phyloP scores from a whole-genome alignment of 2,329 filamentous ascomycete genomes.

The Sporothrix inflata region DNA sequence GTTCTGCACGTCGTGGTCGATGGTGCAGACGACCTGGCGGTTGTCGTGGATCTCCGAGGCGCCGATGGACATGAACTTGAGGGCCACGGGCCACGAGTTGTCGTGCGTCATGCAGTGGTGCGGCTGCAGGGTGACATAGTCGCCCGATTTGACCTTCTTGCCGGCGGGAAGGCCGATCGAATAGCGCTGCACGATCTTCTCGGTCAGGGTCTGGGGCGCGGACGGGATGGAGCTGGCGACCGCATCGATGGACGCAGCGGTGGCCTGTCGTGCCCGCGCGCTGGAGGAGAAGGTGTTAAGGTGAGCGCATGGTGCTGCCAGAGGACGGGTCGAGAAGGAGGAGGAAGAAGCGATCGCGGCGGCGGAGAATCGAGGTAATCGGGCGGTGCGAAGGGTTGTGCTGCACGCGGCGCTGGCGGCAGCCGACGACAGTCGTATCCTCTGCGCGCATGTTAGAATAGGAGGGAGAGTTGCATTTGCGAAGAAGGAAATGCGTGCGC shows the following conservation, averaged over 20 bases:
- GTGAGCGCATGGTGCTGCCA: conserved; percentile 39
- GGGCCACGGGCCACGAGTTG: conserved; percentile 53
- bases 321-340: conserved; percentile 5
- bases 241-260: conserved; percentile 26
- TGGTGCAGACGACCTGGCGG: conserved; percentile 76
- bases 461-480: no score
- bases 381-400: neutral
- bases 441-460: neutral
- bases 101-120: conserved; percentile 82
- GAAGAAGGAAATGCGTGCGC: neutral
- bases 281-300: conserved; percentile 64
- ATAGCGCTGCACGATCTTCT: conserved; percentile 89
- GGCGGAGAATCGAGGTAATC: conserved; percentile 4
- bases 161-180: conserved; percentile 73
- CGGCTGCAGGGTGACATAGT: conserved; percentile 79
- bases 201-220: conserved; percentile 76
- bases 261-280: neutral
- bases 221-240: conserved; percentile 28
- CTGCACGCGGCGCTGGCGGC: conserved; percentile 12
- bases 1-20: conserved; percentile 91
- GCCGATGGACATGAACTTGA: conserved; percentile 82
- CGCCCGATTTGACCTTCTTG: conserved; percentile 76
- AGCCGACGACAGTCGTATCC: conserved; percentile 27
- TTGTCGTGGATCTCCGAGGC: conserved; percentile 72
- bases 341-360: neutral